phyloP scores from a whole-genome alignment of 2,329 filamentous ascomycete species.

The Microsporum audouinii region DNA sequence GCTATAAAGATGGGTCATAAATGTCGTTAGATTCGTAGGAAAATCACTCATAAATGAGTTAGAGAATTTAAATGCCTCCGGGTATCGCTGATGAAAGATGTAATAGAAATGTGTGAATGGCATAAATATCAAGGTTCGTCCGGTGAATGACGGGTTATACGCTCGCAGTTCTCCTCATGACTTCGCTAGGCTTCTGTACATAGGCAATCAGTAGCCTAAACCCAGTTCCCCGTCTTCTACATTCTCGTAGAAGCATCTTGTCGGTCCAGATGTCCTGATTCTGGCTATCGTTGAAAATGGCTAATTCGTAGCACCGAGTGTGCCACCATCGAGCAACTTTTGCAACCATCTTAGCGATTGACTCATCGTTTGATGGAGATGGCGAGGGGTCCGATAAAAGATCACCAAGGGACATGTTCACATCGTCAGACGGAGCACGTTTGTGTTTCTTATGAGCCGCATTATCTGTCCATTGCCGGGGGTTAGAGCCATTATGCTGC shows the following conservation, averaged over 20 bases:
- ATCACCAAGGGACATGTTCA: constrained; percentile 48
- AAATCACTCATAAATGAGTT: background rate
- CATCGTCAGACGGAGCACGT: constrained; percentile 28
- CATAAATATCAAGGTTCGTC: background rate
- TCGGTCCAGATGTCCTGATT: constrained; percentile 64
- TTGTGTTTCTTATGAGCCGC: constrained; percentile 3
- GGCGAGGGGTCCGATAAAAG: constrained; percentile 61
- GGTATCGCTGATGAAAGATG: background rate
- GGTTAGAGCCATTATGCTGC: constrained; percentile 9
- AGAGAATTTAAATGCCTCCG: background rate
- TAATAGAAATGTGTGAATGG: background rate
- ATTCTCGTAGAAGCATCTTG: constrained; percentile 63
- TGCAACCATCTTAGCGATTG: constrained; percentile 84
- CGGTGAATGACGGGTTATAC: constrained; percentile 19
- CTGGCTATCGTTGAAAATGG: constrained; percentile 40
- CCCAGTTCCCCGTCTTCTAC: constrained; percentile 73
- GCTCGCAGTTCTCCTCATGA: constrained; percentile 34
- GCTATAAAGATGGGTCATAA: background rate
- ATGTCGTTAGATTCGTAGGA: constrained; percentile 1
- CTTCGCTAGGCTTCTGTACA: constrained; percentile 60
- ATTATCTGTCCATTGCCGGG: constrained; percentile 6
- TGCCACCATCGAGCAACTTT: constrained; percentile 96
- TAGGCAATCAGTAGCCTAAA: constrained; percentile 87
- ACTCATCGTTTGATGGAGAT: constrained; percentile 62
- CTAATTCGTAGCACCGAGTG: constrained; percentile 74